A percentile compares a stretch with the other conserved stretches of the same genome.
Evolutionary conservation across 1,139 yeast genomes (phyloP).

Genomic region (Sporopachydermia cereana): DNA sequence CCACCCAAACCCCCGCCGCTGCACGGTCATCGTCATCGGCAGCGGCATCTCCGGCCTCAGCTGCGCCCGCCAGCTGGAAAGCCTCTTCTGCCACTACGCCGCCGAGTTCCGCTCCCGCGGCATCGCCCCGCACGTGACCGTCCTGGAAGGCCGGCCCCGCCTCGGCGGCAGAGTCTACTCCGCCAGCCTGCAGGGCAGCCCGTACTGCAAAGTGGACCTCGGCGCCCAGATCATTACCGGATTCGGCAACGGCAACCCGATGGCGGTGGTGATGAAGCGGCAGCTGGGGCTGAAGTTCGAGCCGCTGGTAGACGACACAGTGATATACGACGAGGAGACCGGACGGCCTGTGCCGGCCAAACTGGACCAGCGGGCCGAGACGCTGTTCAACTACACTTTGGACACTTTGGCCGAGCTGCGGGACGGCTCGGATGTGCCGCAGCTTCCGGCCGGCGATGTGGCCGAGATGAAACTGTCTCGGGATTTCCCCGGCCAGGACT

Average conservation of each 20-base stretch:
- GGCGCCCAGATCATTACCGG: conserved; percentile 33
- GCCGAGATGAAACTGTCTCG: neutral
- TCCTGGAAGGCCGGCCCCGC: conserved; percentile 29
- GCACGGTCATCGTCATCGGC: conserved; percentile 29
- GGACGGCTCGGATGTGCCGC: conserved; percentile 22
- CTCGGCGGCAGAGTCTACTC: conserved; percentile 34
- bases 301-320: conserved; percentile 22
- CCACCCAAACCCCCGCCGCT: no score
- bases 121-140: conserved; percentile 24
- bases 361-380: conserved; percentile 23
- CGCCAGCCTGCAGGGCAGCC: conserved; percentile 22
- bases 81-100: conserved; percentile 24
- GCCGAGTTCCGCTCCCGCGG: conserved; percentile 25
- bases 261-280: conserved; percentile 27
- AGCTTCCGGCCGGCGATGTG: conserved; percentile 16
- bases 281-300: conserved; percentile 30
- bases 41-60: conserved; percentile 34
- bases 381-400: conserved; percentile 25
- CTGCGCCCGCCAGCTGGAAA: conserved; percentile 31
- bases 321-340: conserved; percentile 21
- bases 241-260: conserved; percentile 31
- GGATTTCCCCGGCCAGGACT: neutral
- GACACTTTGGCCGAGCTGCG: conserved; percentile 26
- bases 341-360: conserved; percentile 21
- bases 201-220: conserved; percentile 23